Percentiles rank a stretch among this genome's conserved stretches.
Evolutionary conservation across 148 eudicot species (phyloP).

Genomic region (Rhododendron williamsianum): DNA sequence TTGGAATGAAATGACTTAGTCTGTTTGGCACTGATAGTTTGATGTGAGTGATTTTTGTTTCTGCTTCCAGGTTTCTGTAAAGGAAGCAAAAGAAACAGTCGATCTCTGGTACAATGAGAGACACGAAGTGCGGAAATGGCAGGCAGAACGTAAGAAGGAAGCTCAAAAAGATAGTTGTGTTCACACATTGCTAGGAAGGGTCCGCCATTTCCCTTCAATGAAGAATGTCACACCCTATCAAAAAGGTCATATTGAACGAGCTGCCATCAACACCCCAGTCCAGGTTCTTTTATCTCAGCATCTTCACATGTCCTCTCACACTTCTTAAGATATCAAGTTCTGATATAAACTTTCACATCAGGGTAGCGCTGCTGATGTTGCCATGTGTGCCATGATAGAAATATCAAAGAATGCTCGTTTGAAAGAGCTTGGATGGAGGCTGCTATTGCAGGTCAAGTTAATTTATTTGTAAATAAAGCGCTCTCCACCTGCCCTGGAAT

Average conservation of each 20-base stretch:
- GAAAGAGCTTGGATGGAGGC: slow-evolving; percentile 85
- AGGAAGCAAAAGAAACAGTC: slow-evolving; percentile 89
- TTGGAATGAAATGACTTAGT: neutral
- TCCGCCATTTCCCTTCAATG: slow-evolving; percentile 72
- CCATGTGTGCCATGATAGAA: slow-evolving; percentile 98
- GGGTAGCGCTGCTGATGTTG: slow-evolving; percentile 99
- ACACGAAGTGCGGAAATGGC: slow-evolving; percentile 79
- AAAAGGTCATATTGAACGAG: slow-evolving; percentile 82
- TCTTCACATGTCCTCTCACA: neutral
- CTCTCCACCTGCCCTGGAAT: neutral
- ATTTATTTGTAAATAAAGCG: neutral
- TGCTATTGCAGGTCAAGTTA: slow-evolving; percentile 74
- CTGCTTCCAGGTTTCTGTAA: slow-evolving; percentile 61
- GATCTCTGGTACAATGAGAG: slow-evolving; percentile 91
- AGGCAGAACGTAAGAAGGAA: slow-evolving; percentile 62
- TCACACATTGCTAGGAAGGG: slow-evolving; percentile 77
- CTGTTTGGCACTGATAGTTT: neutral
- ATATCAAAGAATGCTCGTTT: slow-evolving; percentile 58
- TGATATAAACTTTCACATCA: slow-evolving; percentile 17
- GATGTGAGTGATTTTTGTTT: neutral
- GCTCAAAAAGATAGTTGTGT: slow-evolving; percentile 49
- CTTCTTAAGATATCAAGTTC: neutral
- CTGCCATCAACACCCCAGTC: slow-evolving; percentile 98
- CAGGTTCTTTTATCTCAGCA: slow-evolving; percentile 46
- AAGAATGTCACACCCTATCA: slow-evolving; percentile 33